Evolutionary conservation across 352 stramenopile species (phyloP).

Genomic region (Globisporangium takayamanum): DNA sequence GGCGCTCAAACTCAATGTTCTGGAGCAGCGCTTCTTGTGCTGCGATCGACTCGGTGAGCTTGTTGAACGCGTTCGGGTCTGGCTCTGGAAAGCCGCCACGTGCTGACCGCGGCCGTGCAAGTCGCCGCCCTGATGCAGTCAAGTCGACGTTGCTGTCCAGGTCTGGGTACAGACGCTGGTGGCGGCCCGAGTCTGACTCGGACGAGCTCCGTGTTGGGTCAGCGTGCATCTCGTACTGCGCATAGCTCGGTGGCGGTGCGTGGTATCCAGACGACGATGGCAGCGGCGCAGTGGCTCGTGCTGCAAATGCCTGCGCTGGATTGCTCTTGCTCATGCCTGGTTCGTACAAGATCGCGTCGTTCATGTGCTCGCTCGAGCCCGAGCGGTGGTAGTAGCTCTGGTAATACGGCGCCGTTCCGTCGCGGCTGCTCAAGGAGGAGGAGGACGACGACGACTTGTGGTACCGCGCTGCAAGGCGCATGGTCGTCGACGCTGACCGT

Average conservation of each 20-base stretch:
- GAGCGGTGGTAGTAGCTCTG: not conserved
- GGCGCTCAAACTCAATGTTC: constrained; percentile 10
- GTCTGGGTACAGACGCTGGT: not conserved
- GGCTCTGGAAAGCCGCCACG: not conserved
- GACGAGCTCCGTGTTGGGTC: not conserved
- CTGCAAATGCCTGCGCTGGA: not conserved
- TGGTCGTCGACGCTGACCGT: not conserved
- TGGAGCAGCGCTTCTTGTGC: constrained; percentile 13
- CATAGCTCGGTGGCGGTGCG: not conserved
- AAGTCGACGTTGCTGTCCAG: not conserved
- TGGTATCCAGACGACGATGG: not conserved
- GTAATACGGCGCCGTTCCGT: not conserved
- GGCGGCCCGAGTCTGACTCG: not conserved
- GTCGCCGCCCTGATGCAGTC: not conserved
- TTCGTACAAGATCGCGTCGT: not conserved
- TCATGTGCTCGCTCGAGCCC: too few species aligned
- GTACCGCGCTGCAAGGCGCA: not conserved
- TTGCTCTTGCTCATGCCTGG: not conserved
- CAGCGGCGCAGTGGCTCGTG: not conserved
- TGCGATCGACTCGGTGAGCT: constrained; percentile 13
- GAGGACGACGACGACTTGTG: not conserved
- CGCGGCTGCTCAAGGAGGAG: not conserved
- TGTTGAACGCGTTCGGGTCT: constrained; percentile 5
- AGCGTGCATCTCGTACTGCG: not conserved
- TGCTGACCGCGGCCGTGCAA: not conserved